A percentile compares a stretch with the other conserved stretches of the same genome.
phyloP scores from a whole-genome alignment of 768 basidiomycete species.

The Termitomyces sp. region DNA sequence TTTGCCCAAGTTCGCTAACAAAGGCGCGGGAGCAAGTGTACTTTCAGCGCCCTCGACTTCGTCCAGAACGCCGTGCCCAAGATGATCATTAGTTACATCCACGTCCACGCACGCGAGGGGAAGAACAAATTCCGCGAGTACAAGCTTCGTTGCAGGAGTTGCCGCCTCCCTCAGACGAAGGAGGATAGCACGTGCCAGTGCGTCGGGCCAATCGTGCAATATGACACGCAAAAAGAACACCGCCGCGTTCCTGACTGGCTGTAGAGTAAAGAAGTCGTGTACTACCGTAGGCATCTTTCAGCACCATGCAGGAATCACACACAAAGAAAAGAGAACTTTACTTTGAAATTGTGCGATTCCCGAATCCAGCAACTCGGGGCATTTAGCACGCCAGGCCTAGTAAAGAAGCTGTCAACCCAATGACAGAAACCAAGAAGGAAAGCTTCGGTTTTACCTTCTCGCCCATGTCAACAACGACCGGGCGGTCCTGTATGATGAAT shows the following conservation, averaged over 20 bases:
- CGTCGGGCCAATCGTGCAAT: constrained; percentile 77
- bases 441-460: constrained; percentile 32
- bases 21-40: constrained; percentile 49
- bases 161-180: constrained; percentile 41
- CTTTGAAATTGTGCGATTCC: constrained; percentile 53
- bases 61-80: constrained; percentile 21
- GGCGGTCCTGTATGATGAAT: constrained; percentile 60
- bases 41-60: constrained; percentile 48
- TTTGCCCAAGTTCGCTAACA: constrained; percentile 72
- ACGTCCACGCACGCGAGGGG: constrained; percentile 66
- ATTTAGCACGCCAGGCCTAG: constrained; percentile 54
- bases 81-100: constrained; percentile 18
- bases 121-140: constrained; percentile 69
- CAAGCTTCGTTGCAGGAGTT: constrained; percentile 47
- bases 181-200: constrained; percentile 41
- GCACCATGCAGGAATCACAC: background rate
- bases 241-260: constrained; percentile 46
- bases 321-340: constrained; percentile 9
- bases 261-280: constrained; percentile 74
- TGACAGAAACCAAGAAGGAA: background rate
- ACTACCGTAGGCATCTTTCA: constrained; percentile 26
- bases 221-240: constrained; percentile 70
- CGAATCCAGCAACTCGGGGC: constrained; percentile 50
- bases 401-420: background rate
- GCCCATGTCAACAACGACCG: constrained; percentile 49